phyloP scores from a whole-genome alignment of 2,329 filamentous ascomycete species.

The Daldinia sp. region DNA sequence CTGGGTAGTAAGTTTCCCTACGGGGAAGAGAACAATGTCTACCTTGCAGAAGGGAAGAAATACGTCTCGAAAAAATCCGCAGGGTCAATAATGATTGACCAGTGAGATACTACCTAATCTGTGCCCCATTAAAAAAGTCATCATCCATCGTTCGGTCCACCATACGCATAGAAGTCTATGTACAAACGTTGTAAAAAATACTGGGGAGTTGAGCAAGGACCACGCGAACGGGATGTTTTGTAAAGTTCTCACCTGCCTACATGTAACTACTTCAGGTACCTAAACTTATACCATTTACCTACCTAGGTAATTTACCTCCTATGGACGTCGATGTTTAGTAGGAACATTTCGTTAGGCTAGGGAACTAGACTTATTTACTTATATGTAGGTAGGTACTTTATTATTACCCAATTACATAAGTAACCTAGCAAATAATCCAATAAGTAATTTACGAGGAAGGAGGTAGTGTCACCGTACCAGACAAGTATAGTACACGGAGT shows the following conservation, averaged over 20 bases:
- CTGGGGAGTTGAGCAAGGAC: slow-evolving; percentile 19
- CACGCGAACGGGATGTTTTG: slow-evolving; percentile 28
- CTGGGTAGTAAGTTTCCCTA: slow-evolving; percentile 23
- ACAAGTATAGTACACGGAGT: slow-evolving; percentile 23
- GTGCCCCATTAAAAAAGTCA: slow-evolving; percentile 30
- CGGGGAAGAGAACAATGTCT: slow-evolving; percentile 18
- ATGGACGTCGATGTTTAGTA: no score
- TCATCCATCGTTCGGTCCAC: slow-evolving; percentile 26
- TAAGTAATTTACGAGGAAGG: neutral
- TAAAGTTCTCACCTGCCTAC: neutral
- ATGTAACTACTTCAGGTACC: no score
- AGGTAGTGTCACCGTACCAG: slow-evolving; percentile 20
- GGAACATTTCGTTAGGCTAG: no score
- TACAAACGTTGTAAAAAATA: neutral
- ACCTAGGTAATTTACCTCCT: neutral
- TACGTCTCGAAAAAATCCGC: slow-evolving; percentile 17
- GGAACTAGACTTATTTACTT: no score
- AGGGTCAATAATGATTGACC: slow-evolving; percentile 25
- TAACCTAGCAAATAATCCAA: neutral
- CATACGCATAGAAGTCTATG: neutral
- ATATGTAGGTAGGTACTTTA: neutral
- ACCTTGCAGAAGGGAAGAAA: slow-evolving; percentile 8
- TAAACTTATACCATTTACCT: no score
- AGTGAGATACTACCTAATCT: slow-evolving; percentile 33
- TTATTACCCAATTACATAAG: neutral